Conservation (phyloP, 1,284 basidiomycete genomes). For the Clitocybe nebularis region DNA sequence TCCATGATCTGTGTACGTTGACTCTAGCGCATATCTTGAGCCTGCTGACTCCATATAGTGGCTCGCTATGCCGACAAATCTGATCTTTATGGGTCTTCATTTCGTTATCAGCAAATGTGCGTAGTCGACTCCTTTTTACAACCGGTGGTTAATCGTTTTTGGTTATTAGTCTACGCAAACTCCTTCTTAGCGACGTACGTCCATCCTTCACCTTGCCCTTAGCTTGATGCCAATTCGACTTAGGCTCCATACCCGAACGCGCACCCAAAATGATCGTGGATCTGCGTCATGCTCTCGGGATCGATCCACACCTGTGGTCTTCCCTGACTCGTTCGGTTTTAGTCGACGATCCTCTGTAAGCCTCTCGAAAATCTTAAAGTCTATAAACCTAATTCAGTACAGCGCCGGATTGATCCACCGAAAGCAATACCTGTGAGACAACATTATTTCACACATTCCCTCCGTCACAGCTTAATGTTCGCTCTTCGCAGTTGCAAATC, state of each 20-base stretch:
- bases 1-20: conserved; percentile 21
- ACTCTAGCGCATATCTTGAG: neutral
- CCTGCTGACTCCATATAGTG: conserved; percentile 30
- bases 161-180: conserved; percentile 26
- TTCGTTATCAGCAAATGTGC: conserved; percentile 49
- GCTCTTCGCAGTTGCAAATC: conserved; percentile 14
- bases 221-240: neutral
- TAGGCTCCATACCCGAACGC: conserved; percentile 23
- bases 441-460: neutral
- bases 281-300: conserved; percentile 14
- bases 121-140: conserved; percentile 10
- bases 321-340: conserved; percentile 10
- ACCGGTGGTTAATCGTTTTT: neutral
- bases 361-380: neutral
- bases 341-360: conserved; percentile 8
- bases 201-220: too few species aligned
- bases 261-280: conserved; percentile 13
- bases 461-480: neutral
- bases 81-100: conserved; percentile 47
- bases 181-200: conserved; percentile 26
- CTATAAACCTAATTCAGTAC: neutral
- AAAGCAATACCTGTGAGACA: conserved; percentile 4
- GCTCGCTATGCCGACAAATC: conserved; percentile 39
- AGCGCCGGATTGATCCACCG: neutral
- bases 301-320: conserved; percentile 15